Base-by-base conservation (phyloP, 352 stramenopile species). In the Globisporangium recalcitrans region DNA sequence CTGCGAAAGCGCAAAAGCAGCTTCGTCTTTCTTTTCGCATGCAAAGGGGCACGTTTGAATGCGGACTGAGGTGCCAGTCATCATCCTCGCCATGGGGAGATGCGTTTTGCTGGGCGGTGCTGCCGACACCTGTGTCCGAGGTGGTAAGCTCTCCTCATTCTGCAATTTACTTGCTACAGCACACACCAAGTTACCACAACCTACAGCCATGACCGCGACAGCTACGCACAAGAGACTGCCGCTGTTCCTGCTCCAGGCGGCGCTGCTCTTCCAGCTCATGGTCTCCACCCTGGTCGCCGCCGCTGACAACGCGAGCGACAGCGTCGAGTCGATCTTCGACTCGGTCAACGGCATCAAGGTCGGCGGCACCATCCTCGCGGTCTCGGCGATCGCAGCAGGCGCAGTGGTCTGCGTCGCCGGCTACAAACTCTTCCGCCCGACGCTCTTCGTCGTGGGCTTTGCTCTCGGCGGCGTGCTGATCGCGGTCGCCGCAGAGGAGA, bases 391-490 rank as follows among this genome's bases (percentile, higher is more conserved):
- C 10, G 64, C 60, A 24, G 49, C 71, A 26, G 81, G 81, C 36
- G 52, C 56, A 0, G 27, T 88, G 38, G 65, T 88, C 55, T 70
- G 77, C 48, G 44, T 80, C 7, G 65, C 75, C 31, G 84, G 84
- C 53, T 91, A 91, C 67, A 74, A 77, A 9, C 62, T 89, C 55
- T 83, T 91, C 61, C 76, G 78, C 4, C 58, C 55, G 24, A 66
- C 80, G 26, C 72, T 90, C 32, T 88, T 90, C 47, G 60, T 76
- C 21, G 63, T 73, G 14, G 79, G 77, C 21, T 88, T 88, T 63
- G 62, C 74, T 7, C 58, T 70, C 26, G 81, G 77, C 32, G 74
- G 78, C 21, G 72, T 88, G 9, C 48, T 60, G 0, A 27, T 84
- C 27, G 75, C 77, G 3, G 67, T 75, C 19, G 31, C 74, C 27